Conservation (phyloP, 768 basidiomycete species). For the Suillus plorans region DNA sequence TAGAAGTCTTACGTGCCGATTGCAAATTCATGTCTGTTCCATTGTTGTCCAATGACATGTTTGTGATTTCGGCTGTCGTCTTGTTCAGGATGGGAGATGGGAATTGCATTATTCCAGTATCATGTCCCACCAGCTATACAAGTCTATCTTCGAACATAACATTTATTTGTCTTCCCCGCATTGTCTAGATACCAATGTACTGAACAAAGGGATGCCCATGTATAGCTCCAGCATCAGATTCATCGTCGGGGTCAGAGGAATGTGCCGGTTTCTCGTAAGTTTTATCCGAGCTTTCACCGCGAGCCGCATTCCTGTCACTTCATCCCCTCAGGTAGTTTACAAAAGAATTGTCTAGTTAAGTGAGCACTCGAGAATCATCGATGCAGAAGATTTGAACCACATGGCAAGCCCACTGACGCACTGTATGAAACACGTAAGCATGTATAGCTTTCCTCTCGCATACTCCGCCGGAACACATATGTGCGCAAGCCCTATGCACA, state of each 20-base stretch:
- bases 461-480: not conserved
- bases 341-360: not conserved
- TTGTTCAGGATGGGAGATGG: not conserved
- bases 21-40: not conserved
- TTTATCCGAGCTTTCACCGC: not conserved
- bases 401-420: not conserved
- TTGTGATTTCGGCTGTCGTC: not conserved
- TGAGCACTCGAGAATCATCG: not conserved
- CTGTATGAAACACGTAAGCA: not conserved
- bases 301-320: not conserved
- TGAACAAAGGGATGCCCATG: not conserved
- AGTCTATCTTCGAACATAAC: not conserved
- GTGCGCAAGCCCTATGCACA: not conserved
- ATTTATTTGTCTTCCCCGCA: not conserved
- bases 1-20: not conserved
- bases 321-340: not conserved
- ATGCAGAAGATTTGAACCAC: not conserved
- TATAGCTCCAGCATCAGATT: not conserved
- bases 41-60: not conserved
- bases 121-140: not conserved
- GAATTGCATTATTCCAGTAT: not conserved
- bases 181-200: not conserved
- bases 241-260: not conserved
- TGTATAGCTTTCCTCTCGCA: not conserved
- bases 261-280: not conserved